phyloP scores from a whole-genome alignment of 306 rosid species.

The Ochetophila trinervis region DNA sequence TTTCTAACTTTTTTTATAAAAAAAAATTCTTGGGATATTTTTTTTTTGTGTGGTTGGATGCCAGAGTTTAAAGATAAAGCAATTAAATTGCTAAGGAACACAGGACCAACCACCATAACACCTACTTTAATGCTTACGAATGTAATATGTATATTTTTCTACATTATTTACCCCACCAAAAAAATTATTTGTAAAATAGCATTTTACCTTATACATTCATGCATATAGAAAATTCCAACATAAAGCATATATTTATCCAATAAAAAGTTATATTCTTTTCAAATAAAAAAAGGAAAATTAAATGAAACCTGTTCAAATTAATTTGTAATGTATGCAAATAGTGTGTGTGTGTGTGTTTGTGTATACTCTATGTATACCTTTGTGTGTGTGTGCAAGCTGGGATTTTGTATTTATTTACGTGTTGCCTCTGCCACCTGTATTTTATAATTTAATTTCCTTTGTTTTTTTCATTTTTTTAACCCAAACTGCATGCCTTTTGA shows the following conservation, averaged over 20 bases:
- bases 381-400: background rate
- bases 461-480: background rate
- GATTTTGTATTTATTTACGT: background rate
- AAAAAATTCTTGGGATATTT: background rate
- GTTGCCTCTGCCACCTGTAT: background rate
- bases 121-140: slow-evolving; percentile 61
- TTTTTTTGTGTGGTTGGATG: slow-evolving; percentile 87
- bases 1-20: background rate
- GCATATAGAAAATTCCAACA: too few relatives aligned
- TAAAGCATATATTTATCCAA: too few relatives aligned
- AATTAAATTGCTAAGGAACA: slow-evolving; percentile 61
- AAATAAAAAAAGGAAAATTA: too few relatives aligned
- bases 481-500: background rate
- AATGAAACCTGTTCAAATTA: too few relatives aligned
- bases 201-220: background rate
- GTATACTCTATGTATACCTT: too few relatives aligned
- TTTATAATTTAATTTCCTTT: background rate
- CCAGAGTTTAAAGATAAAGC: slow-evolving; percentile 78
- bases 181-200: background rate
- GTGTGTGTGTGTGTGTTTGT: too few relatives aligned
- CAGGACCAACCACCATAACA: slow-evolving; percentile 76
- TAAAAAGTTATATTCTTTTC: too few relatives aligned
- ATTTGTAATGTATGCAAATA: too few relatives aligned
- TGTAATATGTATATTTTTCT: slow-evolving; percentile 16
- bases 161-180: slow-evolving; percentile 5